These are phyloP conservation scores for Verticillium dahliae DNA, from an alignment of 2,329 filamentous ascomycete genomes.

Conservation along the genomic window DNA sequence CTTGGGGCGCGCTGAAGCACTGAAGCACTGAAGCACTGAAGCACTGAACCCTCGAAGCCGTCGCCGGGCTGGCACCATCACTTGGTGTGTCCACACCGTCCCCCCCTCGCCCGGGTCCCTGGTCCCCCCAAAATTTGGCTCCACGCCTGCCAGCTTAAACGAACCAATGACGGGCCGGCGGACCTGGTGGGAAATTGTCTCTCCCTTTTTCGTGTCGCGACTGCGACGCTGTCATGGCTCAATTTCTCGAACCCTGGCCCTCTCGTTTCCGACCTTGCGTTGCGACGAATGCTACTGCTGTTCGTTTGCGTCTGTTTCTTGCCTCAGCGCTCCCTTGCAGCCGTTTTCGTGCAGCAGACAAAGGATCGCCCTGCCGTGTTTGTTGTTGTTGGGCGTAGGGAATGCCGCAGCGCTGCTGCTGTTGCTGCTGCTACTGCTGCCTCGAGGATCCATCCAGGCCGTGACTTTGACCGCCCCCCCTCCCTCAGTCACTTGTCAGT, in stretches of 20 bases:
- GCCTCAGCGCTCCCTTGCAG: neutral
- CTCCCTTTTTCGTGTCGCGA: neutral
- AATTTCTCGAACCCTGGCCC: slow-evolving; percentile 1
- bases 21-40: neutral
- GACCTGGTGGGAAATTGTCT: slow-evolving; percentile 1
- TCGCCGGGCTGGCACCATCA: neutral
- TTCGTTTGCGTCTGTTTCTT: neutral
- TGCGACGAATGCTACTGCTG: neutral
- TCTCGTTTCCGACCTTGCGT: neutral
- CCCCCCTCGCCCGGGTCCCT: neutral
- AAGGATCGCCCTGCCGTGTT: too few species aligned
- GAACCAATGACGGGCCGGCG: neutral
- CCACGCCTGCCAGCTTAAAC: neutral
- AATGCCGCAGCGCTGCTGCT: neutral
- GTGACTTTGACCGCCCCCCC: neutral
- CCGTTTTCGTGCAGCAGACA: too few species aligned
- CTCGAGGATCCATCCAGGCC: neutral
- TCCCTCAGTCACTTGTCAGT: neutral
- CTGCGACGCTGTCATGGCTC: neutral
- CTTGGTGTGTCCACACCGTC: too few species aligned
- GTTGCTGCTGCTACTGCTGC: neutral
- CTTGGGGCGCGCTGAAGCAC: neutral
- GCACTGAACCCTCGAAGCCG: neutral
- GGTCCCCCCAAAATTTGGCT: neutral
- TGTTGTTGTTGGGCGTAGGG: neutral